phyloP scores from a whole-genome alignment of 148 eudicot species.

The Rhododendron williamsianum region DNA sequence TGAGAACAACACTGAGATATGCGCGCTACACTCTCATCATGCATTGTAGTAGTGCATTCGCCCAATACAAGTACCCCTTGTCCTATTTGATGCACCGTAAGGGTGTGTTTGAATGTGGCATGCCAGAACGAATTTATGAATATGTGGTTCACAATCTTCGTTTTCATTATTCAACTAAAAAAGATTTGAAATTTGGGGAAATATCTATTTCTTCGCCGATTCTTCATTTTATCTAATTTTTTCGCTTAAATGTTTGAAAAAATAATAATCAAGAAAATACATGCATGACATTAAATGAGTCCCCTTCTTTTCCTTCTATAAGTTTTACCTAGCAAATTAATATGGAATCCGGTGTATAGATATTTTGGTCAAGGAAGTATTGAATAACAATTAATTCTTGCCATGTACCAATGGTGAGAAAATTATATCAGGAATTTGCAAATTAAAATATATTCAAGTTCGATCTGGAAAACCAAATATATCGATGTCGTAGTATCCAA shows the following conservation, averaged over 20 bases:
- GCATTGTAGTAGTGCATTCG: no score
- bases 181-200: no score
- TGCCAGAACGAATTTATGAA: not conserved
- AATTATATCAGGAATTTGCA: no score
- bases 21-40: no score
- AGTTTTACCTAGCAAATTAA: not conserved
- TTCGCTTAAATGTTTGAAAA: no score
- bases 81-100: not conserved
- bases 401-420: not conserved
- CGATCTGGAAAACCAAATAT: no score
- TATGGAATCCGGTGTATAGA: not conserved
- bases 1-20: not conserved
- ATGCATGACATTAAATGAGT: not conserved
- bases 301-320: not conserved
- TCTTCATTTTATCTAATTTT: no score
- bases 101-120: not conserved
- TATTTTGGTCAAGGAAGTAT: not conserved
- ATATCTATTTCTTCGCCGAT: no score
- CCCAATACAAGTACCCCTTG: no score
- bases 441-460: no score
- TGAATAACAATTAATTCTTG: not conserved
- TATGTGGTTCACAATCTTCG: no score
- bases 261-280: not conserved
- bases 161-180: not conserved
- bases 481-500: no score